Base-by-base conservation (phyloP, 345 rosid species). In the Ceriops tagal region DNA sequence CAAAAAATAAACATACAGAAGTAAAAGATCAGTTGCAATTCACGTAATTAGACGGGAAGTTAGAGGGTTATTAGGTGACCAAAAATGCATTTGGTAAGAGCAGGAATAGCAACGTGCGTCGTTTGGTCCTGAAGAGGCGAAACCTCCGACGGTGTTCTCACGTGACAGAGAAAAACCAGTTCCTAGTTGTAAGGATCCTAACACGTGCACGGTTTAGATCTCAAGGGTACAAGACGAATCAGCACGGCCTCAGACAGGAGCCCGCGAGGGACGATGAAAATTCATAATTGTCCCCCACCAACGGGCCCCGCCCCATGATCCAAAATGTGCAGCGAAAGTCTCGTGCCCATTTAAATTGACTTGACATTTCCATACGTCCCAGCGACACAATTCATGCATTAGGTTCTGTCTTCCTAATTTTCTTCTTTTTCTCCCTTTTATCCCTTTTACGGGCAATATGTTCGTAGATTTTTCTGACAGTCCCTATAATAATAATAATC, bases 151-250 rank as follows among this genome's bases (percentile, higher is more conserved):
- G 71, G 37, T 7, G 7, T 46, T 37, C 61, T 64, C 81, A 77
- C 80, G 82, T 80, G 79, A 61, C 35, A n/a, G 62, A 57, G 10
- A 28, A 64, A 15, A 15, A 43, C 49, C 7, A 16, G 15, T 27
- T 24, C 61, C 64, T 47, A 16, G 32, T 31, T 37, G 62, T 6
- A 20, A 10, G 69, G 63, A 49, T 53, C 19, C 3, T 5, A n/a
- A 30, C 58, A 77, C 73, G 74, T 81, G 66, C 75, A 89, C 83
- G 88, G 84, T 65, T 75, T 49, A 71, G 85, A 83, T 83, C 67
- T 20, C 28, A 15, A 52, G 20, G 66, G 66, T 49, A 76, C 74
- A 22, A 58, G 18, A 51, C 16, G 18, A 75, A 77, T 74, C 71
- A 71, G 81, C 76, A 82, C 85, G 81, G 81, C 65, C 53, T 37